Conservation (phyloP, 768 basidiomycete species). For the Paxillus ammoniavirescens region DNA sequence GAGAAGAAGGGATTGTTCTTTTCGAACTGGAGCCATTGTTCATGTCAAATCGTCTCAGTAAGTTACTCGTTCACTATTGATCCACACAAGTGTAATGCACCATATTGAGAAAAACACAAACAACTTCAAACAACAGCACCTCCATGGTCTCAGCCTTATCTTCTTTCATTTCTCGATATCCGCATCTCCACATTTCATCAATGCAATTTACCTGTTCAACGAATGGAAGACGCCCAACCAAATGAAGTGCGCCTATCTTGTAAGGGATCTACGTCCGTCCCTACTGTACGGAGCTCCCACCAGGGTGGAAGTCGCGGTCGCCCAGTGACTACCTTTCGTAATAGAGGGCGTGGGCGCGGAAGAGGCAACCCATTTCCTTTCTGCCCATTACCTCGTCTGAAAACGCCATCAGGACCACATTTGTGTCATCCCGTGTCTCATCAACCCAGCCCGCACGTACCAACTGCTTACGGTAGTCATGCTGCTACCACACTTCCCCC, state of each 20-base stretch:
- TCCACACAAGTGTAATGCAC: background rate
- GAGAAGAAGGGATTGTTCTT: constrained; percentile 10
- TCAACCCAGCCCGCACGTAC: background rate
- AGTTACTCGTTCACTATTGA: background rate
- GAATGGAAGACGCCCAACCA: constrained; percentile 39
- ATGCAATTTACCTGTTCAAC: background rate
- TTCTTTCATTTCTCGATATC: background rate
- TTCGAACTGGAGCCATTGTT: constrained; percentile 10
- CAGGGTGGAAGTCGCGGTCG: background rate
- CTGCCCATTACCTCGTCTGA: background rate
- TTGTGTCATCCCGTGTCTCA: background rate
- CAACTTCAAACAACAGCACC: constrained; percentile 15
- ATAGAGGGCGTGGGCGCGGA: background rate
- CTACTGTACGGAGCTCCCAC: constrained; percentile 19
- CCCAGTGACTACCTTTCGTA: background rate
- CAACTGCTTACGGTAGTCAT: background rate
- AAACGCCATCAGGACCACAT: background rate
- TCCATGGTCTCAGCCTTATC: background rate
- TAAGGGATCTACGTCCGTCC: constrained; percentile 31
- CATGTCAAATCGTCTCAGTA: constrained; percentile 12
- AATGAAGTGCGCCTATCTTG: constrained; percentile 37
- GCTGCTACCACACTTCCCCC: background rate
- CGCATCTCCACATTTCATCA: background rate
- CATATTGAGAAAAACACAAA: constrained; percentile 16
- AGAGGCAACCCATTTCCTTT: background rate